Evolutionary conservation across 1,284 basidiomycete genomes (phyloP), one percentile per base, ranked within the genome.

Genomic region (Pseudozyma tsukubaensis): DNA sequence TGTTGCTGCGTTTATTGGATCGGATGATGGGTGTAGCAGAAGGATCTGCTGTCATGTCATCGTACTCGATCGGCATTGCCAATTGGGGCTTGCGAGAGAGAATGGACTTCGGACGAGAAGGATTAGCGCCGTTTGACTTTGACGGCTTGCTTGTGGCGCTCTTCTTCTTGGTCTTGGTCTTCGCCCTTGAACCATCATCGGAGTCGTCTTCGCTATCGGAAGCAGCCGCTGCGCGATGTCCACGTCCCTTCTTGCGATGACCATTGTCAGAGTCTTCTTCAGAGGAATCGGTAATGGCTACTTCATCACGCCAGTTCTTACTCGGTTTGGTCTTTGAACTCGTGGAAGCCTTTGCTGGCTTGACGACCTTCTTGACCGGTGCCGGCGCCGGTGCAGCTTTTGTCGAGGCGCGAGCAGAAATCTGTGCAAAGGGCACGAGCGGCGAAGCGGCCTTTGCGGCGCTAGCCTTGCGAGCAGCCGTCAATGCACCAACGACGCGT

Each of bases 11-110:
- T 40, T 63, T 72, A 47, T 52, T 60, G 14, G 59, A 45, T 6
- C 71, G 65, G 50, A 74, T 69, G 54, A 74, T 63, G 29, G 72
- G 72, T 10, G 72, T 74, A 0, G 72, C 72, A 4, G 72, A 74
- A 4, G 66, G 72, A 36, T 74, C 72, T 32, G 62, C 66, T 4
- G 66, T 74, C 29, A 62, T 61, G 29, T 70, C 66, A 34, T 69
- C 61, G 62, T 73, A 65, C 24, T 65, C 72, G 56, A 69, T 50
- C 11, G 59, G 44, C 50, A 61, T 52, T 35, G 56, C 29, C 3
- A 60, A 36, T 40, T 72, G 62, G 36, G 13, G 36, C 36, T 60
- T 65, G 37, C 49, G 42, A 1, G 42, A 35, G 14, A n/a, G 45
- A 9, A 21, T 55, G 47, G 39, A 6, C 36, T 59, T 64, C n/a